Conservation (phyloP, 441 rosid genomes). For the Populus hybrid region DNA sequence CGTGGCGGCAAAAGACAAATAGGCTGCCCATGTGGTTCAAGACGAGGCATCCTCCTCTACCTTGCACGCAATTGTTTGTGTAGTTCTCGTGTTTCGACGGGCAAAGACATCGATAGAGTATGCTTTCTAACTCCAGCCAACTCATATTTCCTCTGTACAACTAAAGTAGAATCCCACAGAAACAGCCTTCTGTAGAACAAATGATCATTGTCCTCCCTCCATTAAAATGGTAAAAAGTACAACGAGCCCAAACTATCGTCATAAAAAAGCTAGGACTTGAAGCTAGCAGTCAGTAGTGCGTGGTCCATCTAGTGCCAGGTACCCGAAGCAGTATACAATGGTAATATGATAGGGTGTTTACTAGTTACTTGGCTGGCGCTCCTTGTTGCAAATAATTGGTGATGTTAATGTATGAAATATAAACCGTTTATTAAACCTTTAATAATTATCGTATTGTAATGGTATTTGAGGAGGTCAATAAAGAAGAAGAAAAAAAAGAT, state of each 20-base stretch:
- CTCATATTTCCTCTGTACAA: neutral
- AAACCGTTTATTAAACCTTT: too few relatives aligned
- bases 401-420: too few relatives aligned
- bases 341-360: too few relatives aligned
- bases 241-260: neutral
- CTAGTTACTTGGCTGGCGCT: too few relatives aligned
- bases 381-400: too few relatives aligned
- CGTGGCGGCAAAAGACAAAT: too few relatives aligned
- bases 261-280: neutral
- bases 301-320: neutral
- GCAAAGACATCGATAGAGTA: neutral
- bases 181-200: neutral
- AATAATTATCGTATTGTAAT: too few relatives aligned
- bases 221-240: neutral
- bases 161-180: neutral
- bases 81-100: slow-evolving; percentile 33
- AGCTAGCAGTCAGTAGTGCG: neutral
- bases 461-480: too few relatives aligned
- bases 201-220: neutral
- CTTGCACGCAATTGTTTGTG: slow-evolving; percentile 40
- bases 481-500: too few relatives aligned
- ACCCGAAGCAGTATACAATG: too few relatives aligned
- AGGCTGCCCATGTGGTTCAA: slow-evolving; percentile 13
- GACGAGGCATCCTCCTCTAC: slow-evolving; percentile 22
- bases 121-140: too few relatives aligned